These are phyloP conservation scores for Passiflora organensis DNA, from an alignment of 345 rosid species.

Conservation along the genomic window DNA sequence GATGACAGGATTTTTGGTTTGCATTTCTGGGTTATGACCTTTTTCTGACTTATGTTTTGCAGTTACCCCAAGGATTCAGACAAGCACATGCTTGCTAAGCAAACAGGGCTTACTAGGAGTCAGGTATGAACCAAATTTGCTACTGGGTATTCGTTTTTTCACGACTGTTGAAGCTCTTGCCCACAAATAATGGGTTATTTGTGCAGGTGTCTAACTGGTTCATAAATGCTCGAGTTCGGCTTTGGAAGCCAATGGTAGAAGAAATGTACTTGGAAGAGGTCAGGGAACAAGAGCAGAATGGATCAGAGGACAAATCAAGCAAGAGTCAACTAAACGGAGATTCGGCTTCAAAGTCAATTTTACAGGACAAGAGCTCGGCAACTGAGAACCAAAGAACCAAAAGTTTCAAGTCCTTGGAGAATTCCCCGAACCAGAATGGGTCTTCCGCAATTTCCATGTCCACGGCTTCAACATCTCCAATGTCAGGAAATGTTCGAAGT, in stretches of 20 bases:
- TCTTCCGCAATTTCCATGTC: slow-evolving; percentile 39
- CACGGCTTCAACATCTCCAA: slow-evolving; percentile 42
- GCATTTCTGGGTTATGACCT: no score
- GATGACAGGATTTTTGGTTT: no score
- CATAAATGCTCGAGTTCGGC: slow-evolving; percentile 95
- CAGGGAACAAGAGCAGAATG: slow-evolving; percentile 68
- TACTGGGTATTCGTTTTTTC: not conserved
- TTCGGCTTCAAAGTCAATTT: no score
- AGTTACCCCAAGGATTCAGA: slow-evolving; percentile 97
- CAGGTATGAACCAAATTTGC: slow-evolving; percentile 47
- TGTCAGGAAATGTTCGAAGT: slow-evolving; percentile 38
- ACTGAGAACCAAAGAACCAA: slow-evolving; percentile 26
- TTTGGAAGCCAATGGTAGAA: slow-evolving; percentile 99
- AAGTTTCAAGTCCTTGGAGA: slow-evolving; percentile 31
- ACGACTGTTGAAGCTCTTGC: no score
- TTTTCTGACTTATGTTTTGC: slow-evolving; percentile 13
- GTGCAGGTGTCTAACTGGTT: slow-evolving; percentile 95
- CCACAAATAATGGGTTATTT: not conserved
- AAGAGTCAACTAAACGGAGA: slow-evolving; percentile 57
- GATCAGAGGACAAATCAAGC: slow-evolving; percentile 55
- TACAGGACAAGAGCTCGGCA: no score
- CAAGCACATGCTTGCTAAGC: slow-evolving; percentile 87
- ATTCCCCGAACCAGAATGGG: slow-evolving; percentile 27
- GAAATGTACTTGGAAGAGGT: slow-evolving; percentile 91
- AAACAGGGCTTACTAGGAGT: slow-evolving; percentile 90